Base-by-base conservation (phyloP, 805 yeast genomes). In the Candida michaelii region DNA sequence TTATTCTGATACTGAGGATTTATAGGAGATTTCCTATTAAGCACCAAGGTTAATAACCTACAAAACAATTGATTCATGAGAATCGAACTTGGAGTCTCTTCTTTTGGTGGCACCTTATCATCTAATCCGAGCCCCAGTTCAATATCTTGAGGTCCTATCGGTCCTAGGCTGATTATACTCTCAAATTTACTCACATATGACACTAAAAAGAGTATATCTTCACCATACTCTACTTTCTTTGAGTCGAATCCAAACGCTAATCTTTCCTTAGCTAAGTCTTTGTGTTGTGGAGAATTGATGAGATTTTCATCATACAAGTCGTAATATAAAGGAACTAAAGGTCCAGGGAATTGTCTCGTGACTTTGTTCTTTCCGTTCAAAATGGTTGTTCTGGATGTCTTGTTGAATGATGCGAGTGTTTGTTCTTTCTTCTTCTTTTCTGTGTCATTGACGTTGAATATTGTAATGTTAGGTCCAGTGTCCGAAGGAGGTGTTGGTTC, bases 311-410 rank as follows among this genome's bases (percentile, higher is more conserved):
- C 74, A 42, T 70, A 69, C 9, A 60, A 48, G 33, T 62, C 66
- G 44, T 62, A 69, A 37, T 55, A 49, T 21, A 70, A 48, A 0
- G 64, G 60, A 3, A 69, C 53, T 34, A 69, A 49, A 1, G 76
- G 74, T 1, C 73, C 74, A 0, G 74, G 73, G 12, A 62, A 54
- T 27, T 64, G 63, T 24, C 71, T 50, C 7, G 68, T 52, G 12
- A 54, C 45, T 46, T 62, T 65, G 41, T 56, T 53, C 13, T 56
- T 53, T 14, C 56, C 55, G 18, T 55, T 58, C 3, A 61, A 24
- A 0, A 69, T 56, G 6, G 69, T 65, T n/a, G 74, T 70, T 30
- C 62, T 43, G 15, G 59, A 54, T 5, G 31, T 36, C 17, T 19
- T 38, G 30, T 9, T 40, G 27, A 27, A 18, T 2, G 29, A 16